Base-by-base conservation (phyloP, 73 alveolate genomes). In the Blepharisma stoltei region DNA sequence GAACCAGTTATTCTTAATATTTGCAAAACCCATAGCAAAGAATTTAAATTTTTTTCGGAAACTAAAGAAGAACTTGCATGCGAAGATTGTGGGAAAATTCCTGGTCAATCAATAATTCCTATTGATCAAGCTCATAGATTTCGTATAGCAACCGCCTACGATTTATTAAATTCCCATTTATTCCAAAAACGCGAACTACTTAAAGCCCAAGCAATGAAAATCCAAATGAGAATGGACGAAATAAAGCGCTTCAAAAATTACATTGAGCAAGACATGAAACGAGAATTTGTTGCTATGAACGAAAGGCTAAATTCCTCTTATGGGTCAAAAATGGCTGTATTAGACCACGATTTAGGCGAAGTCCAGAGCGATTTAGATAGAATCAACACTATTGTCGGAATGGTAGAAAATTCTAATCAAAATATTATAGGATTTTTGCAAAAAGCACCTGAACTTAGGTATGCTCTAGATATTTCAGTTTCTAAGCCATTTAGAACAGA, bases 401-500 rank as follows among this genome's bases (percentile, higher is more conserved):
- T 44, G 11, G 65, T 69, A 1, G 79, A 69, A n/a, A 18, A 43
- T n/a, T 18, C 54, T 44, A 20, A 47, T 44, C 11, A n/a, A 14
- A 25, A 69, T 43, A 4, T 14, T 18, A n/a, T 69, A 23, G n/a
- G 43, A 9, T 69, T 69, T 43, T 25, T 69, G 32, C 55, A 44
- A 46, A 18, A 43, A 37, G 9, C 79, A 44, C 14, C 55, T 7
- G 65, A 69, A 14, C 32, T 69, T 9, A 69, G 23, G 5, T 9
- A 43, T 43, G 32, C 45, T 0, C 1, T 69, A 2, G 79, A 69
- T n/a, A 23, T 38, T 9, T 9, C 37, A 7, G 21, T 44, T 38
- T 38, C 79, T n/a, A 69, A 69, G 5, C 79, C 79, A 44, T 69
- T n/a, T 69, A 69, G 60, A 69, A 43, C 45, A 18, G 45, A n/a